These are phyloP conservation scores for Paraconiothyrium sp. DNA, from an alignment of 2,329 filamentous ascomycete species.

Conservation along the genomic window DNA sequence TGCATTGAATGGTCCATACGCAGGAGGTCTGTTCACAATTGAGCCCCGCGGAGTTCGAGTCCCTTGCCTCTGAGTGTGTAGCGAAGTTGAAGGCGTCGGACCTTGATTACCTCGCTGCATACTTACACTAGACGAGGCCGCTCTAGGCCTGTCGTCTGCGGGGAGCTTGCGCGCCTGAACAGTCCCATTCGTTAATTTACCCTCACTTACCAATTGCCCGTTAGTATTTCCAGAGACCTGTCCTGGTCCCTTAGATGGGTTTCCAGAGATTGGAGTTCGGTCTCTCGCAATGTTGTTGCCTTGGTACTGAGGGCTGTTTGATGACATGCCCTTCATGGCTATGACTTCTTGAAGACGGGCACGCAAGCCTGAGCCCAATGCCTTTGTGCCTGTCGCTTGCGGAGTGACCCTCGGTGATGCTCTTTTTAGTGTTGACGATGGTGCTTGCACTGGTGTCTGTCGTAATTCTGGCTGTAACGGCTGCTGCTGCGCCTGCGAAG, in stretches of 20 bases:
- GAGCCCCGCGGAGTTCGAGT: neutral
- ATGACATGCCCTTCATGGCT: neutral
- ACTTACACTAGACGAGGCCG: neutral
- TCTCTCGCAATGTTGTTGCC: neutral
- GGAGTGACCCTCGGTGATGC: too few species aligned
- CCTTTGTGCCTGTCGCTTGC: neutral
- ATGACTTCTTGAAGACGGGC: slow-evolving; percentile 7
- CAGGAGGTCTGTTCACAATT: neutral
- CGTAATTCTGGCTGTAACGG: neutral
- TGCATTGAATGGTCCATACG: neutral
- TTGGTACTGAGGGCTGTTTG: neutral
- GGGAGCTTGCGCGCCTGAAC: neutral
- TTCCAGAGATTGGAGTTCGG: neutral
- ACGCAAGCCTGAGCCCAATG: neutral
- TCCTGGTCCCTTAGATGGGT: neutral
- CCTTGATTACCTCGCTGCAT: neutral
- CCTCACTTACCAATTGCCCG: neutral
- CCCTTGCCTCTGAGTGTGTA: neutral
- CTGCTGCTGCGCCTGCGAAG: neutral
- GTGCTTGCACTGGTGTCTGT: neutral
- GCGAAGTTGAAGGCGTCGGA: neutral
- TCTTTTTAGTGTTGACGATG: neutral
- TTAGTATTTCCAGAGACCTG: neutral
- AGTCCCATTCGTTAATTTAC: neutral
- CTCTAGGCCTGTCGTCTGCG: neutral